Percentiles rank a stretch among this genome's conserved stretches.
Evolutionary conservation across 2,329 filamentous ascomycete species (phyloP).

Genomic region (Sclerotinia borealis): DNA sequence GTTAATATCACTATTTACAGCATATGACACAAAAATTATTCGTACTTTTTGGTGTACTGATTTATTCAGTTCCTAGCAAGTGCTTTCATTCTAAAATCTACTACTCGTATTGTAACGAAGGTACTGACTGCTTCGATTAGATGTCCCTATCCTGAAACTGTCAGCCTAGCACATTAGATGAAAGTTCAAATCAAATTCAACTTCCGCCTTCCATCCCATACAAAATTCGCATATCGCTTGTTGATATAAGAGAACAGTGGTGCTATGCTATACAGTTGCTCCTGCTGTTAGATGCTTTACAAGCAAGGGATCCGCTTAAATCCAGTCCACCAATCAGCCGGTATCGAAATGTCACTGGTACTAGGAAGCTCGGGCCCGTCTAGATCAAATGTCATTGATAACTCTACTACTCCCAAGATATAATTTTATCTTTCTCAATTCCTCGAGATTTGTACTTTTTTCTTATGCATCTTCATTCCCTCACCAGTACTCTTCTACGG

Average conservation of each 20-base stretch:
- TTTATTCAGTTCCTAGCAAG: not conserved
- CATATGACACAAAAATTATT: too few relatives aligned
- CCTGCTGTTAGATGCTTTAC: too few relatives aligned
- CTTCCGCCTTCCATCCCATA: too few relatives aligned
- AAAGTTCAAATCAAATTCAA: too few relatives aligned
- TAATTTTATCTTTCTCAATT: not conserved
- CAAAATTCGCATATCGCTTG: too few relatives aligned
- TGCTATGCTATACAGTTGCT: too few relatives aligned
- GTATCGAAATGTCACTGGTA: not conserved
- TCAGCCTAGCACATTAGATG: not conserved
- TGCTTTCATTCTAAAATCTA: not conserved
- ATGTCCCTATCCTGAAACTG: not conserved
- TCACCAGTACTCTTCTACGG: not conserved
- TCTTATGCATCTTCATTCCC: not conserved
- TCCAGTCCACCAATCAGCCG: not conserved
- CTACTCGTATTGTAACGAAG: too few relatives aligned
- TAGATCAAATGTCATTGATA: not conserved
- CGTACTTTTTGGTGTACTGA: not conserved
- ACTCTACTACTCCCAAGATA: not conserved
- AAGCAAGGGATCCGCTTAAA: not conserved
- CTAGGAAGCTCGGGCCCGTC: not conserved
- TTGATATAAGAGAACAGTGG: too few relatives aligned
- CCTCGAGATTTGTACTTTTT: not conserved
- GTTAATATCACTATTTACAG: not conserved
- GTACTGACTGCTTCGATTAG: too few relatives aligned